phyloP scores from a whole-genome alignment of 2,329 filamentous ascomycete genomes.

The Podosphaera xanthii region DNA sequence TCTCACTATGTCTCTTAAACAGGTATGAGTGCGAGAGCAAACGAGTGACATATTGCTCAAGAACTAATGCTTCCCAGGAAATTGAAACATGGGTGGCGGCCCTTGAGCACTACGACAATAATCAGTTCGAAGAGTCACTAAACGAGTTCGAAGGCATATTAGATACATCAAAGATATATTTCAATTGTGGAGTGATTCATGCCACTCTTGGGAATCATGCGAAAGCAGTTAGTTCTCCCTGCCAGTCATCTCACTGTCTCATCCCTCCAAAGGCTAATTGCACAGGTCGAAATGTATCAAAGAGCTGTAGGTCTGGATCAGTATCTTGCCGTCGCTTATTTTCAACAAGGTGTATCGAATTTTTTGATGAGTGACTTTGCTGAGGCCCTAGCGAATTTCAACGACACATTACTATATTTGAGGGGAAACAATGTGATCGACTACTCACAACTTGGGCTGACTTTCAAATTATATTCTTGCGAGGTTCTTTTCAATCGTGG shows the following conservation, averaged over 20 bases:
- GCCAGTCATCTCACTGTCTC: background rate
- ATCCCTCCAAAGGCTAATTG: constrained; percentile 1
- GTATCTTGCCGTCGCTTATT: constrained; percentile 93
- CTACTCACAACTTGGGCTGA: constrained; percentile 83
- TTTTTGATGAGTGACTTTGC: constrained; percentile 94
- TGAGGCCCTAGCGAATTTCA: constrained; percentile 93
- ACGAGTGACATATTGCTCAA: background rate
- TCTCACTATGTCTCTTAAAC: constrained; percentile 21
- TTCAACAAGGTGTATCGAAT: constrained; percentile 95
- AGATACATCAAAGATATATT: constrained; percentile 93
- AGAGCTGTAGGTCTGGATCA: constrained; percentile 74
- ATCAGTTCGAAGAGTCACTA: constrained; percentile 82
- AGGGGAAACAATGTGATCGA: constrained; percentile 94
- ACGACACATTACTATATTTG: constrained; percentile 85
- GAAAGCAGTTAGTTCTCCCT: constrained; percentile 49
- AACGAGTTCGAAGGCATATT: constrained; percentile 65
- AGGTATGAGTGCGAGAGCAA: constrained; percentile 14
- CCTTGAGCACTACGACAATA: constrained; percentile 81
- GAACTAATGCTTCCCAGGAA: constrained; percentile 32
- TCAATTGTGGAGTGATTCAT: constrained; percentile 96
- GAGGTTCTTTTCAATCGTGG: constrained; percentile 95
- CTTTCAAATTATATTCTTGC: constrained; percentile 93
- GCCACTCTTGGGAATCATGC: constrained; percentile 90
- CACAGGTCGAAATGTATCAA: constrained; percentile 82
- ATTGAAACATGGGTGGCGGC: constrained; percentile 97